Base-by-base conservation (phyloP, 768 basidiomycete species). In the Lactarius quietus region DNA sequence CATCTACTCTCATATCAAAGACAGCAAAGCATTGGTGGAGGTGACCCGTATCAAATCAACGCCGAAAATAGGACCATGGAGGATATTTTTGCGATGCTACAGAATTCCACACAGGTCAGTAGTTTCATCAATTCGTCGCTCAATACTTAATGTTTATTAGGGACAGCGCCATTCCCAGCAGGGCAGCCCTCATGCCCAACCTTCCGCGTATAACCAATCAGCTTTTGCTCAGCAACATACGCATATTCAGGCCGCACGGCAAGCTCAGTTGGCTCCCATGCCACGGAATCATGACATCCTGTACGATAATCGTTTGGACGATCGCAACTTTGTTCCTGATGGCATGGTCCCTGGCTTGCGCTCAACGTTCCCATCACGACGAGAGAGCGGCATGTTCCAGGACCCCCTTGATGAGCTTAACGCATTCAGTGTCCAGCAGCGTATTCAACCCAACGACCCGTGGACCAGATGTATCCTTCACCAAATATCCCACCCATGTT, bases 261-360 rank as follows among this genome's bases (percentile, higher is more conserved):
- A 71, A 26, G 69, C 72, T 29, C 75, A 76, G 41, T 75, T 78
- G 29, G 72, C 76, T n/a, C 68, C 74, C 7, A 75, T 77, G 18
- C 77, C 75, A 58, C 81, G 78, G 69, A 86, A 87, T 28, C 77
- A 88, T 45, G 90, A 92, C 48, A 74, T 88, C 3, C 73, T 91
- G 36, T 90, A 90, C 71, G 89, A 91, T 60, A 88, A 85, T 70
- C 86, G 86, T 29, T 73, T 86, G 45, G 89, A 93, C 59, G 90
- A 90, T 70, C 82, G 90, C 67, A 85, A 81, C 69, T 93, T 93
- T 69, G 83, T 90, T 29, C 89, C 92, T 12, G 90, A 93, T 75
- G 89, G 89, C 33, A 85, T 93, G 84, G 92, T 93, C 18, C 91
- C 92, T 29, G 92, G 91, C 10, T 81, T 93, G 36, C 86, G 92